Evolutionary conservation across 176 grass and related monocot genomes (phyloP).

Genomic region (Cenchrus fungigraminus): DNA sequence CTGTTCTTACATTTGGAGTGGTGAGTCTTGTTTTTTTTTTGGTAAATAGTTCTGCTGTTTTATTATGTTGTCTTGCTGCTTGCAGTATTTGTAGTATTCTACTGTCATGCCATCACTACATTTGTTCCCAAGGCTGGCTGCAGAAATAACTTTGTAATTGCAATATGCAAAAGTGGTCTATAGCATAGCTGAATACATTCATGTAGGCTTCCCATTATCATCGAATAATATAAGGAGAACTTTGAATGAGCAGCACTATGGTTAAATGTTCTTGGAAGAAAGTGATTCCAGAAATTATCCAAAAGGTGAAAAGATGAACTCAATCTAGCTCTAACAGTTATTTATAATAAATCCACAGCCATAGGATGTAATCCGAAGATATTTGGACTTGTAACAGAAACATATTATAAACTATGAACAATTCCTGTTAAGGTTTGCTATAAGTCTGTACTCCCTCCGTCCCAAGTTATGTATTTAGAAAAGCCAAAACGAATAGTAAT

Average conservation of each 20-base stretch:
- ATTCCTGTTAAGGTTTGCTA: not conserved
- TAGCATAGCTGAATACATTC: constrained; percentile 2
- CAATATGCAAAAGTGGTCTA: constrained; percentile 8
- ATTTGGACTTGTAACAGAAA: constrained; percentile 17
- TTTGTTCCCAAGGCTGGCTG: not conserved
- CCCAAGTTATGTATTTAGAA: no score
- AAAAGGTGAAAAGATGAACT: not conserved
- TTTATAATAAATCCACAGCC: constrained; percentile 12
- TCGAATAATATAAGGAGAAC: not conserved
- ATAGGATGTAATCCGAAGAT: not conserved
- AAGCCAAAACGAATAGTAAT: no score
- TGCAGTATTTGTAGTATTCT: constrained; percentile 16
- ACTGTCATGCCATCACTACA: not conserved
- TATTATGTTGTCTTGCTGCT: constrained; percentile 7
- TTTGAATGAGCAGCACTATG: not conserved
- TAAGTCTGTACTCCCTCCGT: not conserved
- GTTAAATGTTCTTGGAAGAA: constrained; percentile 11
- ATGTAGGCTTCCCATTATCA: not conserved
- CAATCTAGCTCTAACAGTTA: not conserved
- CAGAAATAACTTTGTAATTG: not conserved
- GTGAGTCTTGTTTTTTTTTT: constrained; percentile 63
- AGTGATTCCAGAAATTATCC: constrained; percentile 1
- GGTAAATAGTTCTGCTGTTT: constrained; percentile 13
- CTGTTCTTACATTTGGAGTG: constrained; percentile 87
- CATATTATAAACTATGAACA: not conserved